Evolutionary conservation across 257 asterid genomes (phyloP).

Genomic region (Nicotiana otophora): DNA sequence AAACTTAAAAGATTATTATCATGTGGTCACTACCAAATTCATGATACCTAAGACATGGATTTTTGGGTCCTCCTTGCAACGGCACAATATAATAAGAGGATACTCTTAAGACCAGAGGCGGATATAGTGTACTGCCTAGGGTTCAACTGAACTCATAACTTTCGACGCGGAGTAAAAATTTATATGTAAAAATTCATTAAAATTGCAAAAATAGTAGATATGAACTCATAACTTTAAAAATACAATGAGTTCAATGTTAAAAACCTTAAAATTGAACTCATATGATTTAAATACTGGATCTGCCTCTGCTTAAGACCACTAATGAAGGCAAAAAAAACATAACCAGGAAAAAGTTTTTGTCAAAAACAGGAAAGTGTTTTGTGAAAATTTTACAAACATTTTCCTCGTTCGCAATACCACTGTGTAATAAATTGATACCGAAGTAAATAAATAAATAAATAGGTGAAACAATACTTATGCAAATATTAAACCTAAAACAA

Average conservation of each 20-base stretch:
- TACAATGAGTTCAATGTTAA: no score
- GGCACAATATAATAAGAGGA: not conserved
- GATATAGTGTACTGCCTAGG: no score
- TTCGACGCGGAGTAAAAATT: no score
- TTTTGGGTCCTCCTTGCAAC: not conserved
- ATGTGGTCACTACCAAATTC: not conserved
- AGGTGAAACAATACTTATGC: not conserved
- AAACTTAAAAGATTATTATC: not conserved
- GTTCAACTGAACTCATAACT: no score
- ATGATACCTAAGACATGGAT: not conserved
- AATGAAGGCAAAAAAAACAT: not conserved
- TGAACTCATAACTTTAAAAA: no score
- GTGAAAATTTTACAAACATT: not conserved
- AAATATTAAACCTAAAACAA: not conserved
- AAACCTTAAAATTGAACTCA: no score
- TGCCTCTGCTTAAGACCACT: no score
- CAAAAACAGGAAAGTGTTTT: not conserved
- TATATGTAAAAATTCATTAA: no score
- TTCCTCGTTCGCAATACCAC: not conserved
- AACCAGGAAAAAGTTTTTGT: not conserved
- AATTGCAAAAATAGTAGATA: no score
- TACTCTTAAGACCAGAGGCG: not conserved
- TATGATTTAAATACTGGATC: no score
- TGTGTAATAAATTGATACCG: not conserved
- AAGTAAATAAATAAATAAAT: not conserved